Base-by-base conservation (phyloP, 2,329 filamentous ascomycete species). In the Sarocladium oryzae region DNA sequence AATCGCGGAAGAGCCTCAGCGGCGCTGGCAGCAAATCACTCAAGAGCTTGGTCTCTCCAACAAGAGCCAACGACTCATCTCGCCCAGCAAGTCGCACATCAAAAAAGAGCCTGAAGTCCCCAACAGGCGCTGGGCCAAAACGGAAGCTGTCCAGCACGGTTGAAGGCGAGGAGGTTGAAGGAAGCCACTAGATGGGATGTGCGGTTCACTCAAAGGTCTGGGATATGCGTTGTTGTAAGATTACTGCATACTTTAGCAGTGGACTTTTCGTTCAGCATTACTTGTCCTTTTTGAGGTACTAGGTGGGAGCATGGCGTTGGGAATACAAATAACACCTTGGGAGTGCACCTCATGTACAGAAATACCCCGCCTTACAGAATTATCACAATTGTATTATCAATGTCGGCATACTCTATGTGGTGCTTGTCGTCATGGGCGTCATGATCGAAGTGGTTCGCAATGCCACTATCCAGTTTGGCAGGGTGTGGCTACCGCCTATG, bases 21-120 rank as follows among this genome's bases (percentile, higher is more conserved):
- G 40, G 40, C 6, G 9, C 30, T 13, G 30, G 40, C 40, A 45
- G 28, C 43, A 48, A 33, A n/a, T 48, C 43, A 30, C 43, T 24
- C 43, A 48, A 48, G 16, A 48, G 43, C 43, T 20, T 48, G n/a
- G 18, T 26, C 11, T 48, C 43, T 4, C 43, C 43, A 15, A 48
- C 43, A 9, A 48, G 43, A 48, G 10, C 11, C n/a, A 33, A 32
- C 28, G 43, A 33, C 10, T 33, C 28, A 3, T 43, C 40, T 9
- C 20, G 40, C 3, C 40, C 40, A 11, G 7, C 40, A 4, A 48
- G 43, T 26, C 32, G 43, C 28, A 48, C 11, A n/a, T 48, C 43
- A 6, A 48, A 15, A n/a, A 48, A 33, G 24, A 48, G 43, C 16
- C 11, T 48, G 24, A 30, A 13, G 43, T 48, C 43, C 4, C 43